A percentile compares a stretch with the other conserved stretches of the same genome.
phyloP scores from a whole-genome alignment of 2,329 filamentous ascomycete genomes.

The Fusarium robinianum region DNA sequence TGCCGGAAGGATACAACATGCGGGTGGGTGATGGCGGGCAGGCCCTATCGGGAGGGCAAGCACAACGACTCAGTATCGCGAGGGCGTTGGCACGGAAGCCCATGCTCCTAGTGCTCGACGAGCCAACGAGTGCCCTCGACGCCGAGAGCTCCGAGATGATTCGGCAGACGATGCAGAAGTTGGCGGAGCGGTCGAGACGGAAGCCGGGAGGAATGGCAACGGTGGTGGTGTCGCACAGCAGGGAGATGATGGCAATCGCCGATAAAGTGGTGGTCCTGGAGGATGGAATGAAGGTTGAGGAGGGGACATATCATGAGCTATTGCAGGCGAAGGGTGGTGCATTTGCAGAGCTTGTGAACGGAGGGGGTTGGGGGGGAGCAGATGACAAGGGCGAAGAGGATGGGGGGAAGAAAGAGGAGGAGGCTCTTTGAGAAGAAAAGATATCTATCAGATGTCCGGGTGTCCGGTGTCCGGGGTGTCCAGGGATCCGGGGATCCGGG shows the following conservation, averaged over 20 bases:
- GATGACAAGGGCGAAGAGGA: conserved; percentile 1
- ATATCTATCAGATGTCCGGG: no score
- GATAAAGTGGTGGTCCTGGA: conserved; percentile 74
- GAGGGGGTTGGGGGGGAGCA: conserved; percentile 27
- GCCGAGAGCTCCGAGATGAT: conserved; percentile 67
- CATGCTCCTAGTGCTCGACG: conserved; percentile 77
- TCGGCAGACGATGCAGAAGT: conserved; percentile 60
- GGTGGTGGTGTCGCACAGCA: conserved; percentile 79
- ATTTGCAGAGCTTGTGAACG: conserved; percentile 54
- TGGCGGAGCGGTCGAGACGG: conserved; percentile 48
- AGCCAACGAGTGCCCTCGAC: conserved; percentile 84
- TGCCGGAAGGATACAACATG: conserved; percentile 66
- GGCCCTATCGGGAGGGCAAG: conserved; percentile 77
- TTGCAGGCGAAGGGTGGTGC: conserved; percentile 47
- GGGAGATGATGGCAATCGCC: conserved; percentile 84
- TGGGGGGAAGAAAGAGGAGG: background rate
- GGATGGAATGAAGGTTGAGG: conserved; percentile 67
- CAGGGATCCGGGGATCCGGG: no score
- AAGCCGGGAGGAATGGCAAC: conserved; percentile 61
- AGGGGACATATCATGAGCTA: conserved; percentile 69
- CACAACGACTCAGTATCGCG: conserved; percentile 80
- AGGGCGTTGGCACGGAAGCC: conserved; percentile 75
- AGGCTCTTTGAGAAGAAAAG: no score
- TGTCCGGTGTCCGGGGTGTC: no score
- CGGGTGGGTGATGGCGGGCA: conserved; percentile 76